Percentiles rank a stretch among this genome's conserved stretches.
These are phyloP conservation scores for Colletotrichum aenigma DNA, from an alignment of 2,329 filamentous ascomycete species.

Conservation along the genomic window DNA sequence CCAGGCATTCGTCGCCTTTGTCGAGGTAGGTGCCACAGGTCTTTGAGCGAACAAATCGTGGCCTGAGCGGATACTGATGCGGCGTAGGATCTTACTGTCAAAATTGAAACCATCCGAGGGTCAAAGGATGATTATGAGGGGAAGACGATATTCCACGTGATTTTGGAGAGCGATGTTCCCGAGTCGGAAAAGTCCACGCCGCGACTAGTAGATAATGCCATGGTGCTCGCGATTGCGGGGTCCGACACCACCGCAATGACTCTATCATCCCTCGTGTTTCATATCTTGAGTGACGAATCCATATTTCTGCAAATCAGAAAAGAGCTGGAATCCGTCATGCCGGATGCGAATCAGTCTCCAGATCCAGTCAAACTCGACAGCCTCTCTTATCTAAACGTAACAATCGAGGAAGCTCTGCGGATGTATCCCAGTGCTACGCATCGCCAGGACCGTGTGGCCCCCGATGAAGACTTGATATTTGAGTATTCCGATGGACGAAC, in stretches of 20 bases:
- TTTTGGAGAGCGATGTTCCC: not conserved
- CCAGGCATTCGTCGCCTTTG: not conserved
- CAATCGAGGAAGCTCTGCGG: not conserved
- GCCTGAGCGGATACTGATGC: not conserved
- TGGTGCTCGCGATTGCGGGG: not conserved
- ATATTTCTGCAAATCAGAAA: not conserved
- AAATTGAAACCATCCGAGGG: not conserved
- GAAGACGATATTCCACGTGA: not conserved
- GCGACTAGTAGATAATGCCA: not conserved
- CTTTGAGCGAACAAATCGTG: not conserved
- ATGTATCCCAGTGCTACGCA: not conserved
- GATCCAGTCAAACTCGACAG: not conserved
- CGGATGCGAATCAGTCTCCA: not conserved
- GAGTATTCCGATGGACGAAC: not conserved
- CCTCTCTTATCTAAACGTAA: not conserved
- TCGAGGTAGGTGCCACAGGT: not conserved
- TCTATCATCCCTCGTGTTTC: not conserved
- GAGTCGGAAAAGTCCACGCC: not conserved
- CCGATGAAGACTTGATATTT: not conserved
- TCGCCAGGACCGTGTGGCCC: not conserved
- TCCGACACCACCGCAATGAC: not conserved
- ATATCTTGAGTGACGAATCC: not conserved
- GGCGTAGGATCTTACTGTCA: not conserved
- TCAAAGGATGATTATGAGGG: not conserved
- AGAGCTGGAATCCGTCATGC: not conserved